Evolutionary conservation across 2,329 filamentous ascomycete genomes (phyloP), one percentile per base, ranked within the genome.

Genomic region (Ophiocordyceps robertsii): DNA sequence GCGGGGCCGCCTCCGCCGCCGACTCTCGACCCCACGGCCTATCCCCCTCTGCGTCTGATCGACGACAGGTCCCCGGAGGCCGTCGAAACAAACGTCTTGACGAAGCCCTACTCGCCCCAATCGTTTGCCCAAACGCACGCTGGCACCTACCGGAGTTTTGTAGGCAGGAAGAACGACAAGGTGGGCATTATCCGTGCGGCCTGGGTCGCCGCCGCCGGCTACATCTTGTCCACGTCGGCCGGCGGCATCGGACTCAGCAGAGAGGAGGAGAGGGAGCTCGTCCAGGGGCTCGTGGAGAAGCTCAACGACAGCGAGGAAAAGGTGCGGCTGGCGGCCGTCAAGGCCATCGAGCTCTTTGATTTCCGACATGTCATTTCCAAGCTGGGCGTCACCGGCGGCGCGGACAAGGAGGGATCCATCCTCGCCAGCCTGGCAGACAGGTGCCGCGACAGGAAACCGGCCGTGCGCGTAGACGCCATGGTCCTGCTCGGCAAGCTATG

Each of bases 241-340:
- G 90, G 90, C 38, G 86, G 86, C 21, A 90, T 92, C 50, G 90
- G 90, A 0, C 68, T 96, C 35, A 89, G 84, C 53, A 74, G 82
- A 7, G 82, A 85, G 44, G 90, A 96, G 49, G 87, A 95, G 58
- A 72, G 73, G 40, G 70, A 74, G 38, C 73, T 96, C 32, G 75
- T 95, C 38, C 75, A 76, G 46, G 77, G 77, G 9, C 69, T 96
- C 17, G 77, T 79, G 1, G 84, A 88, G 45, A 88, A 90, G 65
- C 73, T 96, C 11, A 80, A 80, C 17, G 92, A 98, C 58, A 77
- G 74, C 31, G 92, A 98, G 55, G 92, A 98, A 54, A 89, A 82
- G 56, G 92, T 98, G 37, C 80, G 92, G 29, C 64, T 95, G 44
- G 84, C 89, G 29, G 87, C 88, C n/a, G 82, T 96, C 39, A 83